Evolutionary conservation across 345 rosid genomes (phyloP).

Genomic region (Iberis pinnata): DNA sequence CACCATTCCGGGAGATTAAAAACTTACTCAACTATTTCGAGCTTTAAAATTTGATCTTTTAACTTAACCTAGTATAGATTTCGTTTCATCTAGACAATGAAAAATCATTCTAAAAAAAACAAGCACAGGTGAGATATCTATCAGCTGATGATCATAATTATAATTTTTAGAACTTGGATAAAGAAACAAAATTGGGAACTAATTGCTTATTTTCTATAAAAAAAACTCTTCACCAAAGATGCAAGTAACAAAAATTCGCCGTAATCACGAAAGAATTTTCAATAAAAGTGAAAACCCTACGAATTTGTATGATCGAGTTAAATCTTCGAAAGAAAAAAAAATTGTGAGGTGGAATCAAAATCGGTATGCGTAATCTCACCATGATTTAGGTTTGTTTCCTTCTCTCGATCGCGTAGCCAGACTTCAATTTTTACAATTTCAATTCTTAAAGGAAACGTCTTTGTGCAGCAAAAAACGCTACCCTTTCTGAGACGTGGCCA

Average conservation of each 20-base stretch:
- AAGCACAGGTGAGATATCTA: not conserved
- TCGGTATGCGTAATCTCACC: slow-evolving; percentile 14
- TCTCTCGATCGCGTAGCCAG: not conserved
- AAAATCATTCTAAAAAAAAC: not conserved
- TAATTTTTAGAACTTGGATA: not conserved
- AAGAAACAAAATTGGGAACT: not conserved
- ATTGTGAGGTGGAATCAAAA: slow-evolving; percentile 5
- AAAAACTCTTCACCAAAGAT: not conserved
- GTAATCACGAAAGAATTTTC: not conserved
- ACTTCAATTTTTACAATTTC: slow-evolving; percentile 15
- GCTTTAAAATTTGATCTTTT: slow-evolving; percentile 13
- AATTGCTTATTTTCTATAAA: not conserved
- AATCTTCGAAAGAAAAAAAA: not conserved
- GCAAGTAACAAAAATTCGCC: not conserved
- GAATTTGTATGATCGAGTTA: slow-evolving; percentile 9
- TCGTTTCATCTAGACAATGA: not conserved
- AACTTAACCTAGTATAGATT: not conserved
- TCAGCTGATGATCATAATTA: slow-evolving; percentile 15
- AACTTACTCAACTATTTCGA: slow-evolving; percentile 1
- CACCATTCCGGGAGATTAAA: not conserved
- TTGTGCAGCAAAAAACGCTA: slow-evolving; percentile 1
- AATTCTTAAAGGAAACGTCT: slow-evolving; percentile 3
- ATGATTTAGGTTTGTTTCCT: slow-evolving; percentile 7
- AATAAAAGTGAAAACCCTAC: slow-evolving; percentile 10
- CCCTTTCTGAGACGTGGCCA: slow-evolving; percentile 29